Base-by-base conservation (phyloP, 176 grass and related monocot genomes). In the Rhynchospora pubera region DNA sequence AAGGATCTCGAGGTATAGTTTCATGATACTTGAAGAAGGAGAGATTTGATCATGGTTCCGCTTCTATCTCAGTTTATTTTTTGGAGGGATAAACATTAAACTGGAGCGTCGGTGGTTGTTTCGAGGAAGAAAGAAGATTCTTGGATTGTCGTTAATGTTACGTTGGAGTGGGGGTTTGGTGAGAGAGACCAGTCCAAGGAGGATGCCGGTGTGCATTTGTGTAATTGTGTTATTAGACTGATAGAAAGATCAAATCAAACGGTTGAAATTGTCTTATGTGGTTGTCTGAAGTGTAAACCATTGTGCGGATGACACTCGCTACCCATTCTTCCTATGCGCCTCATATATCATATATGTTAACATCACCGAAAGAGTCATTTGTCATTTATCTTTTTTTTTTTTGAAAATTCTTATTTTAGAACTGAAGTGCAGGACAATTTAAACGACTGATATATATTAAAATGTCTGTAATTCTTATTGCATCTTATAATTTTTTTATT, bases 11-110 rank as follows among this genome's bases (percentile, higher is more conserved):
- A 82, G 39, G 22, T 34, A 82, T 66, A 66, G 1, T 66, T 66
- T 65, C 79, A 82, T 82, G 45, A 26, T 28, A 8, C 16, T 82
- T 66, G 58, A 48, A 48, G 43, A 65, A 47, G 10, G 12, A 22
- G 79, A 66, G 9, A 66, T 65, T 18, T 10, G n/a, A 64, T 55
- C 79, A 82, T 82, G 13, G 46, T 79, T 79, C 9, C 11, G n/a
- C 22, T 13, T 39, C 2, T 21, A 58, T 8, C 62, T 0, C 22
- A 47, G 26, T 44, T 62, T 28, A 28, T 28, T 28, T 1, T 28
- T 28, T 28, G 0, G 26, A 28, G 26, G 1, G 26, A 28, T 28
- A 28, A n/a, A n/a, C n/a, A n/a, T n/a, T n/a, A n/a, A 43, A 34
- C 42, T 34, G 42, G 70, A 74, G 70, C 5, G 11, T 51, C n/a